A percentile compares a stretch with the other conserved stretches of the same genome.
Evolutionary conservation across 2,329 filamentous ascomycete genomes (phyloP).

Genomic region (Colletotrichum spinosum): DNA sequence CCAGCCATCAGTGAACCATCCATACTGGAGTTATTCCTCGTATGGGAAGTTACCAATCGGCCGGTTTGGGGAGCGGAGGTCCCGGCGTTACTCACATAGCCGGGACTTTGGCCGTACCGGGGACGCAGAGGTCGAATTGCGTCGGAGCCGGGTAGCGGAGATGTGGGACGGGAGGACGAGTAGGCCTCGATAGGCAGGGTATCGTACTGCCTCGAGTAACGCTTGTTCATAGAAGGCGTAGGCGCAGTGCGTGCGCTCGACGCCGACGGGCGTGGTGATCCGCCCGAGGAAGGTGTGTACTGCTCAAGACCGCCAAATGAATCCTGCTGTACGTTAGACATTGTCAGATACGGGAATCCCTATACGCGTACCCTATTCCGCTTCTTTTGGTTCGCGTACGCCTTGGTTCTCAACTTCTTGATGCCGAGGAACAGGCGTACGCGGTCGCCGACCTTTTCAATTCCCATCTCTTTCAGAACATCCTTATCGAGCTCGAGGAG

Average conservation of each 20-base stretch:
- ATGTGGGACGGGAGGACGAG: slow-evolving; percentile 75
- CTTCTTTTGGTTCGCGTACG: slow-evolving; percentile 82
- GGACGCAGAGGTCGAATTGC: slow-evolving; percentile 61
- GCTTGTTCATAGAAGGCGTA: slow-evolving; percentile 64
- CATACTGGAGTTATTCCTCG: slow-evolving; percentile 84
- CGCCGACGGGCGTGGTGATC: slow-evolving; percentile 71
- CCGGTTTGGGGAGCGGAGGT: slow-evolving; percentile 73
- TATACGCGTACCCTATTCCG: slow-evolving; percentile 78
- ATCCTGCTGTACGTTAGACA: slow-evolving; percentile 66
- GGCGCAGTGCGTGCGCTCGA: slow-evolving; percentile 55
- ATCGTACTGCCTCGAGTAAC: slow-evolving; percentile 73
- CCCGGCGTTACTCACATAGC: slow-evolving; percentile 59
- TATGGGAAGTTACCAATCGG: slow-evolving; percentile 74
- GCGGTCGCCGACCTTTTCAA: slow-evolving; percentile 96
- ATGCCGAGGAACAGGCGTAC: slow-evolving; percentile 90
- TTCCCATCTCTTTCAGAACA: slow-evolving; percentile 96
- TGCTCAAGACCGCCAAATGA: slow-evolving; percentile 85
- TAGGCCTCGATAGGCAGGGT: slow-evolving; percentile 55
- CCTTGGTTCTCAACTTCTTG: slow-evolving; percentile 83
- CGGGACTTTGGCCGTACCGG: slow-evolving; percentile 68
- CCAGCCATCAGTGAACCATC: slow-evolving; percentile 89
- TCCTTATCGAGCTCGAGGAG: slow-evolving; percentile 97
- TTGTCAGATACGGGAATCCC: neutral
- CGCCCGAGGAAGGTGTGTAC: slow-evolving; percentile 69
- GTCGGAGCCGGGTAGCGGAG: slow-evolving; percentile 72